phyloP scores from a whole-genome alignment of 192 early-diverging fungal genomes.

The Coemansia guatemalensis region DNA sequence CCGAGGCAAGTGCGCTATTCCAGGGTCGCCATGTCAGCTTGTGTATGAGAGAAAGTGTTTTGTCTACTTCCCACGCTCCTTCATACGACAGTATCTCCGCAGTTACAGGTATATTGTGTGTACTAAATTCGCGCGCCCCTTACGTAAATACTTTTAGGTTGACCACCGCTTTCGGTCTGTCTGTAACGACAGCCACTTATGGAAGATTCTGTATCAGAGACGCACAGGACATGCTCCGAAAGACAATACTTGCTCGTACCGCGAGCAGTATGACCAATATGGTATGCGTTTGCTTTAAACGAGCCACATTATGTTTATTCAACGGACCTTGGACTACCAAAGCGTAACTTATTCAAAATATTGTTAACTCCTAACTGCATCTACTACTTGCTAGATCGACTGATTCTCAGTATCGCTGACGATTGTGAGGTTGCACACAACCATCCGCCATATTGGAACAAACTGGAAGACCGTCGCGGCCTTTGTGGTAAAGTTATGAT shows the following conservation, averaged over 20 bases:
- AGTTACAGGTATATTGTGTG: background rate
- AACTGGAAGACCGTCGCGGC: constrained; percentile 26
- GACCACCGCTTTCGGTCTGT: constrained; percentile 10
- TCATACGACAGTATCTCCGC: background rate
- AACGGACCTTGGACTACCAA: background rate
- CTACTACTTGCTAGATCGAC: constrained; percentile 13
- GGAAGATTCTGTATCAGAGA: constrained; percentile 27
- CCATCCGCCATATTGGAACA: constrained; percentile 34
- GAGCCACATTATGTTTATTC: background rate
- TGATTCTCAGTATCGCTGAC: constrained; percentile 25
- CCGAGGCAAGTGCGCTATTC: constrained; percentile 13
- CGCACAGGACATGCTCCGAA: constrained; percentile 15
- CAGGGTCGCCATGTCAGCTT: background rate
- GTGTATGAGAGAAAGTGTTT: background rate
- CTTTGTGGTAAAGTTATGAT: constrained; percentile 34
- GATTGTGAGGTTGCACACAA: constrained; percentile 33
- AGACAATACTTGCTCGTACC: constrained; percentile 8
- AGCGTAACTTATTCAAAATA: background rate
- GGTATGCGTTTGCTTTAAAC: constrained; percentile 9
- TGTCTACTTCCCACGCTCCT: background rate
- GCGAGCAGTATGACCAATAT: constrained; percentile 22
- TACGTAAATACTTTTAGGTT: background rate
- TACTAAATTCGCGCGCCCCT: background rate
- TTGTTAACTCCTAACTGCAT: background rate
- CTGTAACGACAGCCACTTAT: constrained; percentile 27